phyloP scores from a whole-genome alignment of 345 rosid genomes.

The Brassica rapa region DNA sequence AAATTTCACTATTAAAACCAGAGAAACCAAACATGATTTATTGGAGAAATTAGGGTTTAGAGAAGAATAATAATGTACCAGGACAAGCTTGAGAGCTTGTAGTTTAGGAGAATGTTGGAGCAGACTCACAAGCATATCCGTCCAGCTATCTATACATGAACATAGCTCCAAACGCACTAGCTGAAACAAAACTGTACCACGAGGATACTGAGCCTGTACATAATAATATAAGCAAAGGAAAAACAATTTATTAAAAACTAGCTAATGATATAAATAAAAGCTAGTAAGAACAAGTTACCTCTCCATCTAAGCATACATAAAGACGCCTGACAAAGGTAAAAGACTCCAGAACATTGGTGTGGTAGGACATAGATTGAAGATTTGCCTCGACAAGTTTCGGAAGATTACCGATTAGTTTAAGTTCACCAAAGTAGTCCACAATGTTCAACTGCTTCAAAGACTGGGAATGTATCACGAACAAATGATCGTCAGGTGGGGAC shows the following conservation, averaged over 20 bases:
- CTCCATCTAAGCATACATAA: neutral
- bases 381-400: neutral
- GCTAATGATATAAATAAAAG: too few species aligned
- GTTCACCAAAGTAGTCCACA: neutral
- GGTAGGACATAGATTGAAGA: neutral
- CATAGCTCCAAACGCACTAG: neutral
- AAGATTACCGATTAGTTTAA: neutral
- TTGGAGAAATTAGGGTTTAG: too few species aligned
- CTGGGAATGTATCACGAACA: neutral
- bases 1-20: too few species aligned
- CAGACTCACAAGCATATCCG: neutral
- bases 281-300: neutral
- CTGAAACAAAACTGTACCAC: neutral
- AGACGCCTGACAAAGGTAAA: neutral
- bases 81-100: slow-evolving; percentile 8
- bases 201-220: too few species aligned
- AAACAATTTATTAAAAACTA: too few species aligned
- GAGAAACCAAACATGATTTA: too few species aligned
- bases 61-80: too few species aligned
- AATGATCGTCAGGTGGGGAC: neutral
- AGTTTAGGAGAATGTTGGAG: slow-evolving; percentile 16
- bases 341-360: neutral
- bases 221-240: too few species aligned
- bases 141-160: too few species aligned
- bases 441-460: neutral